Evolutionary conservation across 768 basidiomycete genomes (phyloP).

Genomic region (Termitomyces sp.): DNA sequence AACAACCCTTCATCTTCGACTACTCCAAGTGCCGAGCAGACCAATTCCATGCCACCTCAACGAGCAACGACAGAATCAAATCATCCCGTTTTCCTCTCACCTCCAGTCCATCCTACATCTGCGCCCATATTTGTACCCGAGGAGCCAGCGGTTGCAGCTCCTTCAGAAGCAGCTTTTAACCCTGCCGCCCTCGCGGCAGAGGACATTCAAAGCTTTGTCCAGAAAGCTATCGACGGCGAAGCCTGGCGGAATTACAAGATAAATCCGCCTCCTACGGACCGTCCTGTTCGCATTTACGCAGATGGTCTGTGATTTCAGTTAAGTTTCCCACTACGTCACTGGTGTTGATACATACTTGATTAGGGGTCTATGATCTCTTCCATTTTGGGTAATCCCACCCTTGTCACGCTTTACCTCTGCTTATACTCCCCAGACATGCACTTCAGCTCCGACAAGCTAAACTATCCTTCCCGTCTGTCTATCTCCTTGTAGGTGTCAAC

Average conservation of each 20-base stretch:
- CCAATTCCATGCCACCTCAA: constrained; percentile 16
- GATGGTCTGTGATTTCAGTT: constrained; percentile 56
- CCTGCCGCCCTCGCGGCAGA: constrained; percentile 62
- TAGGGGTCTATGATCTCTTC: constrained; percentile 95
- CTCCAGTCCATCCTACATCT: constrained; percentile 21
- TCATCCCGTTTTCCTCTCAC: constrained; percentile 29
- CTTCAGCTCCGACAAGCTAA: constrained; percentile 96
- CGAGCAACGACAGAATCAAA: constrained; percentile 16
- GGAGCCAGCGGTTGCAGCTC: constrained; percentile 37
- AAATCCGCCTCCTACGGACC: constrained; percentile 71
- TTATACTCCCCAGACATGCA: constrained; percentile 62
- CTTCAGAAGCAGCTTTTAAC: constrained; percentile 40
- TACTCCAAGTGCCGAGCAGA: constrained; percentile 19
- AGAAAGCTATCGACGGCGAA: constrained; percentile 69
- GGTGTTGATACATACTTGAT: constrained; percentile 20
- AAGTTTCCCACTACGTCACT: constrained; percentile 22
- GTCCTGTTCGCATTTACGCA: constrained; percentile 88
- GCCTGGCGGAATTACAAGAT: constrained; percentile 69
- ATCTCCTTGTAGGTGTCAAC: constrained; percentile 90
- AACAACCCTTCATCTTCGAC: constrained; percentile 18
- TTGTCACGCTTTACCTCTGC: neutral
- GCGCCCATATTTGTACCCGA: constrained; percentile 24
- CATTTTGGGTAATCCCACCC: constrained; percentile 73
- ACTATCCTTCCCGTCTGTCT: constrained; percentile 82
- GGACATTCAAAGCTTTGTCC: constrained; percentile 78